Percentiles rank a stretch among this genome's conserved stretches.
phyloP scores from a whole-genome alignment of 1,284 basidiomycete genomes.

The Stygiomarasmius scandens region DNA sequence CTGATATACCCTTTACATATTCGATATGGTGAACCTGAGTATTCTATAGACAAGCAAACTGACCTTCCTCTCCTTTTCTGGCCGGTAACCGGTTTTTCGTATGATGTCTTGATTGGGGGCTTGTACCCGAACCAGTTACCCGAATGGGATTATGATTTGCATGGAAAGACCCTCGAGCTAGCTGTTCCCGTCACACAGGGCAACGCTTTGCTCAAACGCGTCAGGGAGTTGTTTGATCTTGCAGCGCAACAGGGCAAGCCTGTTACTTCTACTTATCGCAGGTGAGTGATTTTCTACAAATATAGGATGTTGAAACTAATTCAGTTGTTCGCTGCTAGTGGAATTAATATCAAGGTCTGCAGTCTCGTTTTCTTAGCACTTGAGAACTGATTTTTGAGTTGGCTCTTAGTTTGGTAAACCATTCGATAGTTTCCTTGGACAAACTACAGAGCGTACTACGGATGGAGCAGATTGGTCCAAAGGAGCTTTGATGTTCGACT shows the following conservation, averaged over 20 bases:
- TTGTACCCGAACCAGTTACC: conserved; percentile 33
- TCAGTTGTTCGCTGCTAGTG: conserved; percentile 20
- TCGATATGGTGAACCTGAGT: too few species aligned
- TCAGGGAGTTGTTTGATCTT: conserved; percentile 35
- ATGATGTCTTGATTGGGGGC: conserved; percentile 40
- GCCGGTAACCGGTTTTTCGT: conserved; percentile 38
- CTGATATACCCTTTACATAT: too few species aligned
- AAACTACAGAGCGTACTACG: conserved; percentile 33
- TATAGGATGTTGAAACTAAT: neutral
- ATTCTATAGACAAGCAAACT: conserved; percentile 32
- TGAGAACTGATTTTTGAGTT: neutral
- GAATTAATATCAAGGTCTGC: conserved; percentile 37
- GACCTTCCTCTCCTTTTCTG: conserved; percentile 33
- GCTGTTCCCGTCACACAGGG: conserved; percentile 35
- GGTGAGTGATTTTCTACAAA: conserved; percentile 22
- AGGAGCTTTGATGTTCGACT: conserved; percentile 42
- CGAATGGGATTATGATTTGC: conserved; percentile 38
- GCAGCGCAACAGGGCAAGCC: conserved; percentile 31
- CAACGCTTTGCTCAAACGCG: conserved; percentile 31
- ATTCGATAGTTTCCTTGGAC: conserved; percentile 37
- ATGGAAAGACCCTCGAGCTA: conserved; percentile 36
- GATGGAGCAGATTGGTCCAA: conserved; percentile 37
- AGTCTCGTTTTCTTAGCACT: neutral
- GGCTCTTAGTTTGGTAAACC: conserved; percentile 33
- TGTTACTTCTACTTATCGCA: conserved; percentile 37